phyloP scores from a whole-genome alignment of 176 grass and related monocot genomes.

The bread wheat (Triticum aestivum) region DNA sequence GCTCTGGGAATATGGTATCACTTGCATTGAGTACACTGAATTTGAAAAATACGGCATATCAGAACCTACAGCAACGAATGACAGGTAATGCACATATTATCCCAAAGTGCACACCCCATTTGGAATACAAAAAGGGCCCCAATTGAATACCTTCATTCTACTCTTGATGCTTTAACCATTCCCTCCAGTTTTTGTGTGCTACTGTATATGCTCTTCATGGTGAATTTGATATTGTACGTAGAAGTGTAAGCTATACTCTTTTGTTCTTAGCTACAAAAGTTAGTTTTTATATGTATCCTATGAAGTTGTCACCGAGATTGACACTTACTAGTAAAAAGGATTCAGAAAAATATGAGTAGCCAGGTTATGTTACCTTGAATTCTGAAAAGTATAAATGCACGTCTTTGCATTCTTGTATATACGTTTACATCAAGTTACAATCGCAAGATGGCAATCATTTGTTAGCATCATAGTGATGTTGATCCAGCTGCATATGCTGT shows the following conservation, averaged over 20 bases:
- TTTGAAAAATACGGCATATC: constrained; percentile 90
- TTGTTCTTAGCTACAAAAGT: neutral
- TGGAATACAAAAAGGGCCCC: neutral
- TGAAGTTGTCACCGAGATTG: neutral
- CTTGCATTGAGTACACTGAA: constrained; percentile 97
- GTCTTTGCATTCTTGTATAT: neutral
- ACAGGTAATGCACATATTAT: constrained; percentile 47
- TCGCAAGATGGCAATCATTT: neutral
- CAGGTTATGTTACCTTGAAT: neutral
- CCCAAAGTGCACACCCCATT: neutral
- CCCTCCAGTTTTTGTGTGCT: neutral
- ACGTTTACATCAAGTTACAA: neutral
- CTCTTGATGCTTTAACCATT: constrained; percentile 15
- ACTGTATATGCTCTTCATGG: neutral
- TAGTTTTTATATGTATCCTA: neutral
- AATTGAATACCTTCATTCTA: neutral
- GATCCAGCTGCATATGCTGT: neutral
- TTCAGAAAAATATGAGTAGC: neutral
- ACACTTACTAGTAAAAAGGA: neutral
- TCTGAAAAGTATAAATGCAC: constrained; percentile 8
- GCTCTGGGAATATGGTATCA: constrained; percentile 89
- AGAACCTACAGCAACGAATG: constrained; percentile 56
- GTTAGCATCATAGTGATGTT: neutral
- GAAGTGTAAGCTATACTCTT: neutral
- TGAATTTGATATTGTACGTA: neutral